Conservation (phyloP, 768 basidiomycete species). For the Phallus indusiatus region DNA sequence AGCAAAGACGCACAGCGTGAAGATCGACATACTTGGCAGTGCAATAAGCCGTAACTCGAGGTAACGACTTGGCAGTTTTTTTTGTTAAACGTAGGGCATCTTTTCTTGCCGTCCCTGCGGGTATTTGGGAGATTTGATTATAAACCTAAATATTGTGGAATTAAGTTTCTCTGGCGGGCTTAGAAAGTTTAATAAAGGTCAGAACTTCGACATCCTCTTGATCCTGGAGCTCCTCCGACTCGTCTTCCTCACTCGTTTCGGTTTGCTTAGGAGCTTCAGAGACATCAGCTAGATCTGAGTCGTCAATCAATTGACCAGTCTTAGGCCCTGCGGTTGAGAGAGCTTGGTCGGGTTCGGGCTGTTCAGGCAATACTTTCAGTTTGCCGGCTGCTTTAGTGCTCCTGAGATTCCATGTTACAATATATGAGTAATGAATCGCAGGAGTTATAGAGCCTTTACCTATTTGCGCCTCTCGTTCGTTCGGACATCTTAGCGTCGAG, state of each 20-base stretch:
- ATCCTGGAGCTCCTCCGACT: constrained; percentile 42
- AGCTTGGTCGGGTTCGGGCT: constrained; percentile 55
- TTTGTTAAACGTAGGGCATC: constrained; percentile 88
- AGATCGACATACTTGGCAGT: constrained; percentile 65
- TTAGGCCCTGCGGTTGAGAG: constrained; percentile 20
- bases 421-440: not conserved
- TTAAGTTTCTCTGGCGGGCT: not conserved
- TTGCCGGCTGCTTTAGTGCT: constrained; percentile 79
- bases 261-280: constrained; percentile 12
- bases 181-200: not conserved
- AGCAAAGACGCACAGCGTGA: not conserved
- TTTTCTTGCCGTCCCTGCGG: constrained; percentile 85
- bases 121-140: constrained; percentile 88
- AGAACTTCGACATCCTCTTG: constrained; percentile 45
- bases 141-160: constrained; percentile 51
- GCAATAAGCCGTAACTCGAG: constrained; percentile 93
- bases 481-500: constrained; percentile 2
- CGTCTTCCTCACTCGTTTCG: constrained; percentile 35
- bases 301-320: not conserved
- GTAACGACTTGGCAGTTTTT: constrained; percentile 86
- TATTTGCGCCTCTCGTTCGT: constrained; percentile 5
- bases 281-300: constrained; percentile 9
- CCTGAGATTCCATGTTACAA: constrained; percentile 20
- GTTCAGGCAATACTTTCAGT: constrained; percentile 81
- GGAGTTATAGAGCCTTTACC: not conserved